A percentile compares a stretch with the other conserved stretches of the same genome.
These are phyloP conservation scores for Saturnispora dispora DNA, from an alignment of 805 yeast species.

Conservation along the genomic window DNA sequence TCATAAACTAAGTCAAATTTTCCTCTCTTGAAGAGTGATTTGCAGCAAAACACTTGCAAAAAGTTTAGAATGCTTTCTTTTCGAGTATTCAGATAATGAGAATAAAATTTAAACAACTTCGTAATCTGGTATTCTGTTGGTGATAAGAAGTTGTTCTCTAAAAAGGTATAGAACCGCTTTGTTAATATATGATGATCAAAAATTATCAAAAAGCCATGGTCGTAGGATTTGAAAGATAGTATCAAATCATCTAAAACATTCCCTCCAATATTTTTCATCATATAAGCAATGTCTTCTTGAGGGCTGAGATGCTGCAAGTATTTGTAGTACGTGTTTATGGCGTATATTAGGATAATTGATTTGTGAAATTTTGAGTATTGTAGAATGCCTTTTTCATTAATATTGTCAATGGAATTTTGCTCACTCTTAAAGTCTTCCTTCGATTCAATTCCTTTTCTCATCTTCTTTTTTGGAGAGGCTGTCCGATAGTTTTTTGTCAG, in stretches of 20 bases:
- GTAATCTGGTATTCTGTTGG: conserved; percentile 5
- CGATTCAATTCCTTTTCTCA: not conserved
- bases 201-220: not conserved
- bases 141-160: not conserved
- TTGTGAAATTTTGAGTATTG: not conserved
- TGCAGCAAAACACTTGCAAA: conserved; percentile 9
- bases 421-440: not conserved
- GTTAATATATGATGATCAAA: not conserved
- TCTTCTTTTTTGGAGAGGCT: not conserved
- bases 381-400: not conserved
- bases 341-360: conserved; percentile 2
- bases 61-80: not conserved
- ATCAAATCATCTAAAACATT: not conserved
- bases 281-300: not conserved
- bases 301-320: not conserved
- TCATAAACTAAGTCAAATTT: conserved; percentile 6
- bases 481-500: not conserved
- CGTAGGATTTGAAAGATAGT: not conserved
- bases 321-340: conserved; percentile 1
- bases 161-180: conserved; percentile 5
- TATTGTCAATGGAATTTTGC: not conserved
- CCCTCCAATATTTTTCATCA: not conserved
- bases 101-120: conserved; percentile 2
- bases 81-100: not conserved
- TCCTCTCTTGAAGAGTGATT: conserved; percentile 5